Evolutionary conservation across 2,329 filamentous ascomycete species (phyloP), one percentile per base, ranked within the genome.

Genomic region (Aurifilum marmelostoma): DNA sequence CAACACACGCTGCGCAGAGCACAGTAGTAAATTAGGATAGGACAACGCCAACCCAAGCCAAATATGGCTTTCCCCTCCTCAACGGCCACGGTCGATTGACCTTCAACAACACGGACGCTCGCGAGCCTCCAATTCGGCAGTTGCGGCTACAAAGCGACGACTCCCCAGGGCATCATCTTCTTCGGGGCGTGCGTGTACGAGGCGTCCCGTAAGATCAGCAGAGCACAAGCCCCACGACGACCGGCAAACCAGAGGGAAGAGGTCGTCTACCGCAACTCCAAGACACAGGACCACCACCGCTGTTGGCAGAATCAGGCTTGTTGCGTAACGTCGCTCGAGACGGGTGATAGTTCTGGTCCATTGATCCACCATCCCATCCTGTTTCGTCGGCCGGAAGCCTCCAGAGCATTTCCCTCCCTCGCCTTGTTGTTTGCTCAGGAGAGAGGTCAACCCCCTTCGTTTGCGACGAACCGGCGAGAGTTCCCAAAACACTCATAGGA

Each of bases 261-360:
- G 34, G 21, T 62, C 39, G 34, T 27, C 24, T 37, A 43, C 37
- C 34, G 59, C 59, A 62, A 29, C 59, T 16, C 43, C 61, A 50
- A 29, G 39, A 50, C 59, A 41, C 59, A 37, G 39, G 11, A 37
- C 37, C 41, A 60, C 64, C 50, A 47, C 60, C 34, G 34, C 34
- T 41, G 61, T 56, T 56, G 56, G 66, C 65, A 34, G 58, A 63
- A 54, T 47, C 54, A 50, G 52, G 50, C 63, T 61, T 67, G 54
- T 65, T 67, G 67, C 61, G 67, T 69, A 71, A 71, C 69, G 69
- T 71, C 69, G 64, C 69, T 63, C 63, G 29, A 66, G 65, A 66
- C 67, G 21, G 64, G 39, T 66, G 63, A 27, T 69, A 58, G 60
- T 65, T 60, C 61, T 54, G 47, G 39, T 52, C 56, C 66, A 67